Evolutionary conservation across 495 filamentous ascomycete genomes (phyloP), one percentile per base, ranked within the genome.

Genomic region (Penicillium roqueforti): DNA sequence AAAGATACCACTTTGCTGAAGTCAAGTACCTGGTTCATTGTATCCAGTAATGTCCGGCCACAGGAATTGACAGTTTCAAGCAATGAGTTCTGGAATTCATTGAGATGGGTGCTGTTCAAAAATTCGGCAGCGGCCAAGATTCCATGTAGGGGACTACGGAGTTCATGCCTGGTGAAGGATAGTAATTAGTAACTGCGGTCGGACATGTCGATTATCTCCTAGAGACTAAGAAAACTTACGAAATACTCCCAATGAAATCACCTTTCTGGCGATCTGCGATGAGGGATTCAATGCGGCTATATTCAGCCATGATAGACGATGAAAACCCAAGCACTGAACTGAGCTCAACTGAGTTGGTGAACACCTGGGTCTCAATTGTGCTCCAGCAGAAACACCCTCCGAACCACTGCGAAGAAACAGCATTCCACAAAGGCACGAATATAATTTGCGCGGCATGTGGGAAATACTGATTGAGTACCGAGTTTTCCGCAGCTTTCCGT

Each of bases 161-260:
- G 73, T 61, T 95, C 89, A 61, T 95, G 89, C 74, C 55, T 78
- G 62, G 25, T 78, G 58, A 8, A 20, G 2, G 0, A 14, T 16
- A 44, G 77, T 70, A 40, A 58, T 63, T 34, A 47, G 44, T 23
- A 22, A 20, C 10, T 76, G 71, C 31, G 60, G 14, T 37, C 13
- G 3, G 13, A 16, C 4, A 37, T 18, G 16, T 45, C 25, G 25
- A 5, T 16, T 23, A n/a, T 7, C 1, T 20, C 6, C 13, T 62
- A 20, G 47, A 58, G 44, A 40, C 1, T 20, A 46, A 18, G 56
- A 14, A 82, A 73, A 71, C 26, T 59, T 50, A 70, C 45, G 84
- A 88, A 14, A 92, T 85, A 41, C 83, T 87, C 0, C 84, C 85
- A 38, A 92, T 87, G 56, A 91, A 88, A 57, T 88, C 86, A 0